Evolutionary conservation across 352 stramenopile species (phyloP), one percentile per base, ranked within the genome.

Genomic region (Globisporangium paddicum): DNA sequence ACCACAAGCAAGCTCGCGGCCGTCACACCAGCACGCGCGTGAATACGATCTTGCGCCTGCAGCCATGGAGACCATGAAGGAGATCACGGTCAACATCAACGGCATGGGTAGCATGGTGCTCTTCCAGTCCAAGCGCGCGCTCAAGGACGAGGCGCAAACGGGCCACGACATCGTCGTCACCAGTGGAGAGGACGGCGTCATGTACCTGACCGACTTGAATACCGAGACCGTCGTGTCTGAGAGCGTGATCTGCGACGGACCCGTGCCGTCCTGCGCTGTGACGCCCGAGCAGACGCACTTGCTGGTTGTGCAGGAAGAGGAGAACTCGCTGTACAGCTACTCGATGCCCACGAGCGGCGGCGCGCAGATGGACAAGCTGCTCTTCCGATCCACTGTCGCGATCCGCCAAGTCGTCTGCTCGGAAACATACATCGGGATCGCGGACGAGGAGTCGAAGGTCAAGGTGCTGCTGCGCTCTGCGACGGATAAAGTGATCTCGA

Each of bases 111-210:
- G 75, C 61, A 87, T 92, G 76, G 65, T 75, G 58, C 58, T 85
- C 25, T 73, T 87, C 51, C 74, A 66, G 37, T 64, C 69, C 14
- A 38, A 53, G 9, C 59, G 47, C 18, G 58, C 77, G 2, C 62
- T 87, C 41, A 67, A 72, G 19, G 71, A 77, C 58, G 57, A 48
- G 7, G 14, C 46, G 26, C 57, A 49, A n/a, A n/a, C 26, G 3
- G 62, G 60, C 0, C 66, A 77, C 49, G 82, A 92, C 55, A 71
- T 92, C 44, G 76, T 86, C 37, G 71, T 84, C 60, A 92, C 85
- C 2, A 89, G 71, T 51, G 82, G 85, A 50, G 85, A 94, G 58
- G 85, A 94, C 55, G 85, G 85, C 58, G 71, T 89, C n/a, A 63
- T 94, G 58, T 86, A 77, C 67, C 72, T 92, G 35, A 87, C 84